Percentiles rank a stretch among this genome's conserved stretches.
These are phyloP conservation scores for Daedaleopsis nitida DNA, from an alignment of 768 basidiomycete species.

Conservation along the genomic window DNA sequence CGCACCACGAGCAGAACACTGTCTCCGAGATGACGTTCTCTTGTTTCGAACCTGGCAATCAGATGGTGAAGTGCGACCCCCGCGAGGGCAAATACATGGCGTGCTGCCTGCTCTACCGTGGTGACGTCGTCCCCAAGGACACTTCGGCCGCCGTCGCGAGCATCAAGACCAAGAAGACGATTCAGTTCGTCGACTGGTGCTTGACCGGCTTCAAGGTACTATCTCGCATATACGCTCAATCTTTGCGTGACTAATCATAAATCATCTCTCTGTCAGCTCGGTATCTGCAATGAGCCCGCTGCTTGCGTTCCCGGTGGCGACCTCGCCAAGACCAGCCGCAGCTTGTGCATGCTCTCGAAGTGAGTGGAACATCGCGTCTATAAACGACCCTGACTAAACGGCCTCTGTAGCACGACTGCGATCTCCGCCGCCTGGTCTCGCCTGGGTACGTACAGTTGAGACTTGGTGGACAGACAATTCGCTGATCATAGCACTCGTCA, in stretches of 20 bases:
- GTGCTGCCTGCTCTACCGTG: slow-evolving; percentile 89
- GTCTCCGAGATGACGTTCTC: slow-evolving; percentile 98
- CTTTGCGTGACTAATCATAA: slow-evolving; percentile 22
- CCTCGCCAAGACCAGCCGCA: slow-evolving; percentile 90
- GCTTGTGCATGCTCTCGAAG: slow-evolving; percentile 98
- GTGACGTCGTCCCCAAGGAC: slow-evolving; percentile 97
- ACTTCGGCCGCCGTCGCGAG: slow-evolving; percentile 88
- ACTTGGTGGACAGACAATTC: not conserved
- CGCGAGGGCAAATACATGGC: slow-evolving; percentile 99
- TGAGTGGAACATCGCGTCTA: slow-evolving; percentile 32
- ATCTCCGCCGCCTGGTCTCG: slow-evolving; percentile 96
- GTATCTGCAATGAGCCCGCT: slow-evolving; percentile 96
- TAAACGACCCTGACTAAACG: not conserved
- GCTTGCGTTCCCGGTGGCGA: slow-evolving; percentile 93
- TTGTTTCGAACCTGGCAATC: slow-evolving; percentile 95
- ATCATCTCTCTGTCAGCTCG: slow-evolving; percentile 53
- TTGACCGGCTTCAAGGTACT: slow-evolving; percentile 91
- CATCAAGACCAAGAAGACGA: slow-evolving; percentile 97
- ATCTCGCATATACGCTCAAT: slow-evolving; percentile 6
- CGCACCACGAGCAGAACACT: slow-evolving; percentile 94
- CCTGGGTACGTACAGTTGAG: slow-evolving; percentile 51
- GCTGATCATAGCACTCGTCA: not conserved
- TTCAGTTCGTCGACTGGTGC: slow-evolving; percentile 99
- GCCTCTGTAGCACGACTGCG: slow-evolving; percentile 68
- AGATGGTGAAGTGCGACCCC: slow-evolving; percentile 97